phyloP scores from a whole-genome alignment of 1,139 yeast genomes.

The Cylindricascospora bacillispora region DNA sequence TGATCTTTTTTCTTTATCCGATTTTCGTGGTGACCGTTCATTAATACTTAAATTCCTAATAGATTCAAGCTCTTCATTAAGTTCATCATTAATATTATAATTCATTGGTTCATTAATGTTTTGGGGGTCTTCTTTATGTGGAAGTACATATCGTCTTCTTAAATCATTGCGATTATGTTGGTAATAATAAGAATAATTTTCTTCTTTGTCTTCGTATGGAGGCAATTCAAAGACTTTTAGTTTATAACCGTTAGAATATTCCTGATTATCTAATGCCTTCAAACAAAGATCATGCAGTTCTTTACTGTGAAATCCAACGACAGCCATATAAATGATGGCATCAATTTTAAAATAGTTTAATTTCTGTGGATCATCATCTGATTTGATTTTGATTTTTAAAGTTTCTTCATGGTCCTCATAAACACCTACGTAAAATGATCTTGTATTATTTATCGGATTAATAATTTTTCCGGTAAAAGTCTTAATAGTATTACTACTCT shows the following conservation, averaged over 20 bases:
- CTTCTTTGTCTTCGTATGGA: constrained; percentile 15
- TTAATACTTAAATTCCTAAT: too few species aligned
- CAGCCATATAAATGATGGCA: constrained; percentile 20
- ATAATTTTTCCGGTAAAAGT: constrained; percentile 4
- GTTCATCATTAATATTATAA: too few species aligned
- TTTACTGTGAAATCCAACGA: constrained; percentile 22
- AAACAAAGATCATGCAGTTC: constrained; percentile 18
- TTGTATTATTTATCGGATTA: constrained; percentile 12
- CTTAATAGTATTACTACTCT: constrained; percentile 4
- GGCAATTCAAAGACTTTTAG: constrained; percentile 16
- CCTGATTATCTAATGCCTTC: constrained; percentile 16
- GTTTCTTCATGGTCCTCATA: constrained; percentile 21
- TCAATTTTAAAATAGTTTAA: constrained; percentile 4
- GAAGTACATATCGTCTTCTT: too few species aligned
- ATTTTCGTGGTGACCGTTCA: too few species aligned
- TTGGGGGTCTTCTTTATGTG: too few species aligned
- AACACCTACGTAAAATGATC: constrained; percentile 26
- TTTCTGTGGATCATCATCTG: constrained; percentile 1
- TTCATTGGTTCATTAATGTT: too few species aligned
- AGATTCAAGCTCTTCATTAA: too few species aligned
- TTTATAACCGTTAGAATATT: constrained; percentile 19
- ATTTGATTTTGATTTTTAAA: constrained; percentile 9
- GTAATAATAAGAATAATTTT: too few species aligned
- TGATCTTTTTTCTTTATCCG: too few species aligned
- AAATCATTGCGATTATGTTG: too few species aligned